phyloP scores from a whole-genome alignment of 495 filamentous ascomycete genomes.

The Penicillium argentinense region DNA sequence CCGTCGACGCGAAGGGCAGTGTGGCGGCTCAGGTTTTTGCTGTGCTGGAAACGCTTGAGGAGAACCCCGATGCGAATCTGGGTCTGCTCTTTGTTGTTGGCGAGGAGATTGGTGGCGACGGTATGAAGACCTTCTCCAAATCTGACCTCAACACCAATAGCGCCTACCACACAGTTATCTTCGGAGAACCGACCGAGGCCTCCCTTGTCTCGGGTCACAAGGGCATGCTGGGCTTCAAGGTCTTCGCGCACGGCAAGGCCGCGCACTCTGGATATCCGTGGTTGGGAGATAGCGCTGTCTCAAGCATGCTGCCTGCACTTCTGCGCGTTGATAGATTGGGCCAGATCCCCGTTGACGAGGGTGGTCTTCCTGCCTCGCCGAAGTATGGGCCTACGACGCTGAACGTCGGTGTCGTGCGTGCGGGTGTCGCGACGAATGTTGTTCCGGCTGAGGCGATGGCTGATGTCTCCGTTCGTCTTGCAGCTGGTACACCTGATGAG shows the following conservation, averaged over 20 bases:
- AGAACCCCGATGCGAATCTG: constrained; percentile 44
- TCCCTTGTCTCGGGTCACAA: constrained; percentile 90
- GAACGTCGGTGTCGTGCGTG: constrained; percentile 76
- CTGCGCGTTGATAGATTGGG: constrained; percentile 58
- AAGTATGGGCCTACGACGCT: constrained; percentile 84
- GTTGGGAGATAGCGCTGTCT: constrained; percentile 78
- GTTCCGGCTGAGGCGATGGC: constrained; percentile 73
- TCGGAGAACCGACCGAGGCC: constrained; percentile 86
- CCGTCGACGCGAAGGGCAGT: constrained; percentile 86
- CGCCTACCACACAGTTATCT: constrained; percentile 70
- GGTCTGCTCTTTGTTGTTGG: constrained; percentile 87
- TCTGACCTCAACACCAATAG: constrained; percentile 37
- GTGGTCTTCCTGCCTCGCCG: constrained; percentile 66
- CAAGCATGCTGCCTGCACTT: constrained; percentile 68
- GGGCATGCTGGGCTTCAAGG: constrained; percentile 63
- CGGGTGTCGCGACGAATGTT: constrained; percentile 87
- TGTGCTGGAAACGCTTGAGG: constrained; percentile 56
- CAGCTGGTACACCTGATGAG: constrained; percentile 62
- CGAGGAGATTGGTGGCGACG: constrained; percentile 78
- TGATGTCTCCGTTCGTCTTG: constrained; percentile 68
- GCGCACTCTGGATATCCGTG: constrained; percentile 89
- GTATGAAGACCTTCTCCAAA: constrained; percentile 65
- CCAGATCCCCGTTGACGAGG: constrained; percentile 34
- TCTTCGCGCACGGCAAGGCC: constrained; percentile 71
- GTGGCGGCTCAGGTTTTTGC: constrained; percentile 79